phyloP scores from a whole-genome alignment of 768 basidiomycete genomes.

The Rubroboletus pulcherrimus region DNA sequence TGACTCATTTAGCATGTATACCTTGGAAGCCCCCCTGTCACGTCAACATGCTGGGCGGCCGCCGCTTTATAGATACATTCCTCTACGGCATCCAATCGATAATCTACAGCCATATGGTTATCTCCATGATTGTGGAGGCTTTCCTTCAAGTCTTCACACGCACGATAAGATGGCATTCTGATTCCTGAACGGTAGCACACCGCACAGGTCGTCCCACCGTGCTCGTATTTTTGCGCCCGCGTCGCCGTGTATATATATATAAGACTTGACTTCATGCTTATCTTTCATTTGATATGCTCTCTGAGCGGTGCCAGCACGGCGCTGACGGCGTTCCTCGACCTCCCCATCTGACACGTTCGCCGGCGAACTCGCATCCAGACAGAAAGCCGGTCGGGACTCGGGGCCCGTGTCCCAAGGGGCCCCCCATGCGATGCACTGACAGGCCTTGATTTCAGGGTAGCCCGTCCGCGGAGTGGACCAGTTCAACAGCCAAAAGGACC shows the following conservation, averaged over 20 bases:
- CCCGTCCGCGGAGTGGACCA: background rate
- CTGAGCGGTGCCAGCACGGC: background rate
- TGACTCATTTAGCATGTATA: background rate
- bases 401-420: background rate
- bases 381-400: constrained; percentile 2
- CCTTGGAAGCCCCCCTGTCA: background rate
- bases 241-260: background rate
- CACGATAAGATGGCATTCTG: background rate
- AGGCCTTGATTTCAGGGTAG: constrained; percentile 2
- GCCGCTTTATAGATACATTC: background rate
- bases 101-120: constrained; percentile 1
- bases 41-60: constrained; percentile 1
- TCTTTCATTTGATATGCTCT: constrained; percentile 1
- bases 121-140: background rate
- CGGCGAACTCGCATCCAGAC: background rate
- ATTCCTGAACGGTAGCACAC: background rate
- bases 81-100: background rate
- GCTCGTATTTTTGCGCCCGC: background rate
- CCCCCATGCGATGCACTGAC: background rate
- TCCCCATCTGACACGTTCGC: constrained; percentile 3
- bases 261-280: background rate
- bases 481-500: background rate
- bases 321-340: background rate
- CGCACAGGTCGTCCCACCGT: background rate
- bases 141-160: constrained; percentile 1